A percentile compares a stretch with the other conserved stretches of the same genome.
These are phyloP conservation scores for Pelargonium nanum DNA, from an alignment of 345 rosid species.

Conservation along the genomic window DNA sequence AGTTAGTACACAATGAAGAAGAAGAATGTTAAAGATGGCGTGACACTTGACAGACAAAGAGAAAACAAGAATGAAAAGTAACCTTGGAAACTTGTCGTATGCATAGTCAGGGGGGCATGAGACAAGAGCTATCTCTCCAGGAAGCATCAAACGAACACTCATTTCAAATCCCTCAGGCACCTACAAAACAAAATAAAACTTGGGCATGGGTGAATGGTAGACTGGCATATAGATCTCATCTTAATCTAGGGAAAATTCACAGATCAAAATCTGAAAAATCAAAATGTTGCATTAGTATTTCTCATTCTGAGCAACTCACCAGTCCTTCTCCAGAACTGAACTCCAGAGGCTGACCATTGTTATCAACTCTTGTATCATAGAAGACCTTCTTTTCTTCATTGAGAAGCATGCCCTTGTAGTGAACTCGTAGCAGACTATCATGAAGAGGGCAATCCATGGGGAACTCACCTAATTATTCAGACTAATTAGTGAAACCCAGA, in stretches of 20 bases:
- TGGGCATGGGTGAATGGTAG: not conserved
- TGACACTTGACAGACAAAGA: slow-evolving; percentile 2
- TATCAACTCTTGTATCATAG: slow-evolving; percentile 66
- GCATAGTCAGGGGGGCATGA: slow-evolving; percentile 98
- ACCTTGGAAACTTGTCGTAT: slow-evolving; percentile 86
- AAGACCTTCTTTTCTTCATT: slow-evolving; percentile 63
- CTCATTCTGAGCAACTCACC: slow-evolving; percentile 37
- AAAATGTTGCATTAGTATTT: not conserved
- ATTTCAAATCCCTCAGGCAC: slow-evolving; percentile 98
- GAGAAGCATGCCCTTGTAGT: slow-evolving; percentile 86
- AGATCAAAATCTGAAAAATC: not conserved
- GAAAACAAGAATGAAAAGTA: slow-evolving; percentile 10
- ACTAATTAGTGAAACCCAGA: not conserved
- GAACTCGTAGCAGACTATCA: slow-evolving; percentile 67
- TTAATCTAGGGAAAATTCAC: not conserved
- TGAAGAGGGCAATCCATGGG: slow-evolving; percentile 99
- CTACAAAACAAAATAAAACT: slow-evolving; percentile 20
- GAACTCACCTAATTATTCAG: slow-evolving; percentile 63
- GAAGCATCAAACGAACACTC: slow-evolving; percentile 92
- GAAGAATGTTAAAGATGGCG: not conserved
- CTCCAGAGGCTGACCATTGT: slow-evolving; percentile 73
- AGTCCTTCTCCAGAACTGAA: slow-evolving; percentile 94
- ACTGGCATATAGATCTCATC: not conserved
- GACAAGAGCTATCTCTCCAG: slow-evolving; percentile 85
- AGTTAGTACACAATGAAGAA: not conserved